Base-by-base conservation (phyloP, 2,329 filamentous ascomycete species). In the Ceratocystis papillata region DNA sequence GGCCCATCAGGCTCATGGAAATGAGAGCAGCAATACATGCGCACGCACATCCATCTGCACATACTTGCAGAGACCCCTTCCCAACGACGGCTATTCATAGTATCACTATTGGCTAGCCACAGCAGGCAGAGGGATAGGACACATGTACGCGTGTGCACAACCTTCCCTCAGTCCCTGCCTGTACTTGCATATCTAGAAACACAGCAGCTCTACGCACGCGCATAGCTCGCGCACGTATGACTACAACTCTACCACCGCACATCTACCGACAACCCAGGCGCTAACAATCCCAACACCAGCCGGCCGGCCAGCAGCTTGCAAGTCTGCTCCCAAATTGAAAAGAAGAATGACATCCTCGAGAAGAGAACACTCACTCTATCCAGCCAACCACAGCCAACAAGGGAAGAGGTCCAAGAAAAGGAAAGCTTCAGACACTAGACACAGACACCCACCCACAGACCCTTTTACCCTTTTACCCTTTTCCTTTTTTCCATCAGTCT, bases 401-500 rank as follows among this genome's bases (percentile, higher is more conserved):
- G 46, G n/a, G 17, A 20, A 48, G 1, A 20, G 5, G 8, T 6
- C 15, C 46, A 48, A 25, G 25, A 55, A 12, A 25, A 55, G 12
- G 12, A 28, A 59, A 8, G 33, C 55, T 37, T 37, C 55, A 59
- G 25, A 59, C 25, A 33, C 20, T 22, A 55, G 22, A 25, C 53
- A 33, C 55, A 59, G 55, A 59, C 55, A 59, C 55, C 22, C 55
- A 37, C 55, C 55, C 55, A 59, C 55, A 59, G 55, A 59, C 55
- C 48, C 48, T 28, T 25, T 25, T 12, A 7, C 30, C 20, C 45
- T 22, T 55, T 22, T 22, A 22, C 22, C 6, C 20, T 33, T 4
- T 30, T 59, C 48, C 48, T 22, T 55, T 20, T 55, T 15, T 53
- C 37, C 37, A 12, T 41, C 28, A 28, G 5, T 28, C 37, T 41